Base-by-base conservation (phyloP, 2,329 filamentous ascomycete genomes). In the Cercospora berteroae region DNA sequence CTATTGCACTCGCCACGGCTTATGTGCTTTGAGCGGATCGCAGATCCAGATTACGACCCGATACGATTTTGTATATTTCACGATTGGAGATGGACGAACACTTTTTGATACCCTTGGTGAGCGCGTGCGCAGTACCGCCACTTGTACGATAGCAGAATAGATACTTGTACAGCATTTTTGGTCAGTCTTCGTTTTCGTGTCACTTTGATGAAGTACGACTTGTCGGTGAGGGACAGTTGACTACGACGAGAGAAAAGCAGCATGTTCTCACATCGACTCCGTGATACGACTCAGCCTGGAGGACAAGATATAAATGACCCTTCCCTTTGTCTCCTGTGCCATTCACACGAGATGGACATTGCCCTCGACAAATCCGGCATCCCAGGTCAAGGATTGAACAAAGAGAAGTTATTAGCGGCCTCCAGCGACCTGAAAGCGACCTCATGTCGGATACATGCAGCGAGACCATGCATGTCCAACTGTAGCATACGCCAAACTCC, bases 1-100 rank as follows among this genome's bases (percentile, higher is more conserved):
- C 79, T 33, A 75, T 79, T 61, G 79, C 48, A 12, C 9, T 56
- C 16, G 61, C 50, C 12, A 63, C 31, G 2, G 61, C 61, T 29
- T 63, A 56, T 20, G 61, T 39, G 29, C 36, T 63, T 3, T 63
- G 36, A 63, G 50, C 5, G 12, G 3, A 23, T 20, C 23, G 48
- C 48, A 27, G 12, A 57, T 57, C 8, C 0, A 29, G 27, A 29
- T 29, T 18, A 57, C 52, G 52, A 57, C 20, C 25, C 13, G 52
- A 50, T 57, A 31, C 13, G 52, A 31, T 27, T 13, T 18, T 57
- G 25, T 33, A 57, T 9, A n/a, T 31, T 12, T 31, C 12, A 57
- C 13, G 52, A 57, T 18, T 29, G 13, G 52, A 31, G 29, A 27
- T 57, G 52, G 25, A 6, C 4, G 4, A 57, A 33, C 25, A 57